Evolutionary conservation across 257 asterid species (phyloP).

Genomic region (Linaria vulgaris): DNA sequence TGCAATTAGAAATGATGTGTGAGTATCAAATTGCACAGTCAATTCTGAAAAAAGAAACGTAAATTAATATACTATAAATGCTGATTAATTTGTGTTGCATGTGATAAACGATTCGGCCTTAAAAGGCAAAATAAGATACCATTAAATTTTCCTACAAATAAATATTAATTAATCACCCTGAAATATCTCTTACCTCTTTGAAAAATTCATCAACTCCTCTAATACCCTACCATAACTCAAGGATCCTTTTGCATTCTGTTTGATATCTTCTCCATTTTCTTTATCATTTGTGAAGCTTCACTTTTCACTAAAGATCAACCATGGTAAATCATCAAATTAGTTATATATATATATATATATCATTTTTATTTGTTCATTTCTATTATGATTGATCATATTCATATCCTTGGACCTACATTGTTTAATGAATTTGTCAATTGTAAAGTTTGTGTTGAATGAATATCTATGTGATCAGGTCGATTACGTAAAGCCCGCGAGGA

Average conservation of each 20-base stretch:
- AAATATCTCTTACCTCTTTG: slow-evolving; percentile 37
- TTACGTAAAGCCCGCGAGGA: too few relatives aligned
- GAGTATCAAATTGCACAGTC: too few relatives aligned
- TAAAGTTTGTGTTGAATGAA: too few relatives aligned
- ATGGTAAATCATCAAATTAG: slow-evolving; percentile 28
- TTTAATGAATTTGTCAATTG: too few relatives aligned
- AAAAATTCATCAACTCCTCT: slow-evolving; percentile 25
- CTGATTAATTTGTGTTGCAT: background rate
- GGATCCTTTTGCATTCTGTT: slow-evolving; percentile 32
- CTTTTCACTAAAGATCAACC: slow-evolving; percentile 11
- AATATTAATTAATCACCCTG: slow-evolving; percentile 22
- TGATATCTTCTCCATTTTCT: slow-evolving; percentile 10
- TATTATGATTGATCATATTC: too few relatives aligned
- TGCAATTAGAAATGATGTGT: too few relatives aligned
- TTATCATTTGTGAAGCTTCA: slow-evolving; percentile 22
- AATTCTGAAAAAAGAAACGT: too few relatives aligned
- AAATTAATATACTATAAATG: too few relatives aligned
- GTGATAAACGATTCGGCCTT: background rate
- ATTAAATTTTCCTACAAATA: slow-evolving; percentile 6
- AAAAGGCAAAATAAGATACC: slow-evolving; percentile 6
- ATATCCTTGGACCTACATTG: too few relatives aligned
- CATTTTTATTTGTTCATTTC: too few relatives aligned
- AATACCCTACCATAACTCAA: slow-evolving; percentile 31
- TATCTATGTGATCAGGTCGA: too few relatives aligned
- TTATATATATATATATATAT: background rate